Evolutionary conservation across 2,329 filamentous ascomycete genomes (phyloP), one percentile per base, ranked within the genome.

Genomic region (Trichoderma simmonsii): DNA sequence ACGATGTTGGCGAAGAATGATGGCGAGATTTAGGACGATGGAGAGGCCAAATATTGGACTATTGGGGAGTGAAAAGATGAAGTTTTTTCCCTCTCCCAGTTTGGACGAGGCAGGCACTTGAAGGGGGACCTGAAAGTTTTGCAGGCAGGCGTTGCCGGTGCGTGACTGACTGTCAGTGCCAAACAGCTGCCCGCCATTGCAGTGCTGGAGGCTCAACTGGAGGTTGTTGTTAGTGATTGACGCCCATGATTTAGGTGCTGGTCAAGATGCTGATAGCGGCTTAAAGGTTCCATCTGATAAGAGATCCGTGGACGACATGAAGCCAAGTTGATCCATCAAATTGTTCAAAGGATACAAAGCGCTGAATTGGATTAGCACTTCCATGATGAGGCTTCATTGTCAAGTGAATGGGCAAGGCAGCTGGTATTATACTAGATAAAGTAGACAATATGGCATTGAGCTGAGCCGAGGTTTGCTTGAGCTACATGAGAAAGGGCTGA

Each of bases 1-100:
- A 72, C 30, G 14, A 72, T 72, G 65, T 57, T 62, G 64, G 43
- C 26, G 57, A 72, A 72, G 70, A 68, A 72, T 72, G 48, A 56
- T 69, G 61, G 34, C 14, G 39, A 39, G 21, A 32, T 43, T 56
- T 72, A 72, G 70, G 70, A 30, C 32, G 14, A 36, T 51, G 57
- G 56, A 70, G 66, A 70, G 32, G 39, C 66, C 39, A 34, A 11
- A 34, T 28, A 34, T 34, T 60, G 7, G 15, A 60, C 18, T 32
- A 7, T 34, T 60, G 57, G 15, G n/a, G 11, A 60, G 11, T 18
- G 57, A 60, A n/a, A 18, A 30, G 6, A n/a, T 26, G 57, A 34
- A 39, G 11, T 8, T n/a, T 2, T 7, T 2, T 12, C 9, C 18
- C 4, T n/a, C n/a, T n/a, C 15, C 9, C 3, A 7, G 0, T 15